These are phyloP conservation scores for Phytophthora rubi DNA, from an alignment of 352 stramenopile species.

Conservation along the genomic window DNA sequence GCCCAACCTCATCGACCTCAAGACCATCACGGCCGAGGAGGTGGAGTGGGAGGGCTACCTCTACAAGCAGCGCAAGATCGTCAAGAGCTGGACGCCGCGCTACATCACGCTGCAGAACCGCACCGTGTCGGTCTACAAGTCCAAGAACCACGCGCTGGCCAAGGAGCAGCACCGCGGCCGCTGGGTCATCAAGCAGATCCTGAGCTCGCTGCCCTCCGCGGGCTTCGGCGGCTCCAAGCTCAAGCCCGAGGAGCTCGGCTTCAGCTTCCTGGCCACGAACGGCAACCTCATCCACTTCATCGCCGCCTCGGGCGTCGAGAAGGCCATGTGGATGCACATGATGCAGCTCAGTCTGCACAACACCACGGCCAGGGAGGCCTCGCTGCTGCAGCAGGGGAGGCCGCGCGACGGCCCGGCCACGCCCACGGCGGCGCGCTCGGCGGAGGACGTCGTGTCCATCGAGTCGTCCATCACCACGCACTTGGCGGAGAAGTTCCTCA, in stretches of 20 bases:
- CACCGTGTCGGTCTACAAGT: conserved; percentile 86
- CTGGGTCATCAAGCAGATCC: conserved; percentile 85
- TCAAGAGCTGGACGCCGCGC: conserved; percentile 89
- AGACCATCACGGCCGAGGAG: conserved; percentile 86
- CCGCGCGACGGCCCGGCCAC: conserved; percentile 38
- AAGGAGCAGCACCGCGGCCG: conserved; percentile 81
- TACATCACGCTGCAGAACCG: conserved; percentile 89
- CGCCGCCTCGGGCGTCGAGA: conserved; percentile 72
- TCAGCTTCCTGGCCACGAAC: conserved; percentile 86
- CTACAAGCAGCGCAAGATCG: conserved; percentile 91
- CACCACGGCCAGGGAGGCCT: conserved; percentile 49
- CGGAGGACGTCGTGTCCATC: conserved; percentile 54
- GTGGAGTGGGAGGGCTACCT: conserved; percentile 90
- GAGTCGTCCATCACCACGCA: conserved; percentile 75
- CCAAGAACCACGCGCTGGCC: conserved; percentile 84
- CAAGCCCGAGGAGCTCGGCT: conserved; percentile 77
- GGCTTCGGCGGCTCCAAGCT: conserved; percentile 85
- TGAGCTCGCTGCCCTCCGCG: conserved; percentile 77
- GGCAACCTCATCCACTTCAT: conserved; percentile 88
- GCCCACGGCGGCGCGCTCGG: conserved; percentile 28
- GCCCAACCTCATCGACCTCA: conserved; percentile 88
- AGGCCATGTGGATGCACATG: conserved; percentile 86
- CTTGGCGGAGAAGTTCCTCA: conserved; percentile 75
- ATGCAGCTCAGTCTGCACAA: conserved; percentile 74
- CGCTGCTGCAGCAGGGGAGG: conserved; percentile 47